phyloP scores from a whole-genome alignment of 345 rosid genomes.

The Gossypium sturtianum region DNA sequence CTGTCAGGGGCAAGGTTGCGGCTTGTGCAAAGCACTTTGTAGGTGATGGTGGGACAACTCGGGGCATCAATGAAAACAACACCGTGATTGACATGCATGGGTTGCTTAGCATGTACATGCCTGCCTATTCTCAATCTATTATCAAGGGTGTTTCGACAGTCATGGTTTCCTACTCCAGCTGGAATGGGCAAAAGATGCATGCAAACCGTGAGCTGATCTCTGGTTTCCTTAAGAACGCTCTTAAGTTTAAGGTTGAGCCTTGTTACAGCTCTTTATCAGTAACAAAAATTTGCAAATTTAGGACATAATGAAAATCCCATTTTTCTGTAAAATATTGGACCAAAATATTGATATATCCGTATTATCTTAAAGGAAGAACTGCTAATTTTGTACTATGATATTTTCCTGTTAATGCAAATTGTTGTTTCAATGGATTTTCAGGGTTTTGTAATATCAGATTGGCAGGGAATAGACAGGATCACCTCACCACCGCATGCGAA shows the following conservation, averaged over 20 bases:
- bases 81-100: constrained; percentile 62
- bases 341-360: neutral
- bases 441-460: constrained; percentile 96
- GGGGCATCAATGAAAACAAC: constrained; percentile 82
- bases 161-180: constrained; percentile 97
- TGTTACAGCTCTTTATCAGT: neutral
- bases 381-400: neutral
- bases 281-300: neutral
- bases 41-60: constrained; percentile 95
- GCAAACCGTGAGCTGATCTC: constrained; percentile 64
- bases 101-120: constrained; percentile 72
- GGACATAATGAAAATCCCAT: neutral
- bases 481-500: constrained; percentile 68
- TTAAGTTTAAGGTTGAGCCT: constrained; percentile 60
- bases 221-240: constrained; percentile 74
- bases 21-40: constrained; percentile 97
- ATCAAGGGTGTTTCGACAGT: constrained; percentile 81
- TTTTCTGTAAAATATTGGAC: neutral
- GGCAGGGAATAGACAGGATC: constrained; percentile 89
- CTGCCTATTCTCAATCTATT: constrained; percentile 71
- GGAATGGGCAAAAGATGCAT: constrained; percentile 96
- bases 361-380: neutral
- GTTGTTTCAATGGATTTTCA: constrained; percentile 30
- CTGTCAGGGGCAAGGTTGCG: constrained; percentile 74
- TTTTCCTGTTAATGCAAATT: constrained; percentile 12